phyloP scores from a whole-genome alignment of 768 basidiomycete species.

The Termitomyces eurrhizus region DNA sequence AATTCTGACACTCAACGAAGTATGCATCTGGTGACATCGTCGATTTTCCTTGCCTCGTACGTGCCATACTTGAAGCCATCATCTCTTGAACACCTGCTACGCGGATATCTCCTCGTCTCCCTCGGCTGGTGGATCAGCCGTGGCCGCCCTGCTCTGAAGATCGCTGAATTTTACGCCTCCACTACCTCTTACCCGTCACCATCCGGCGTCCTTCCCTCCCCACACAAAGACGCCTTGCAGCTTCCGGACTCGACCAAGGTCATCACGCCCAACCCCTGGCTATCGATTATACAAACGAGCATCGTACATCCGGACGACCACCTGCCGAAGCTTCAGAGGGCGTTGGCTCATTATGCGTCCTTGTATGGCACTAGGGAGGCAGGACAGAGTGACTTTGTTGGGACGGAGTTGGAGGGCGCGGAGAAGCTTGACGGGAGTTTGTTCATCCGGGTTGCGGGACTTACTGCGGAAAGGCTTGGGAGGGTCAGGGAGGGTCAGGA shows the following conservation, averaged over 20 bases:
- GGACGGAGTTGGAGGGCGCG: constrained; percentile 38
- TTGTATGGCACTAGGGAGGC: constrained; percentile 28
- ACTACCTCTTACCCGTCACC: constrained; percentile 19
- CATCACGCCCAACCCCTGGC: constrained; percentile 54
- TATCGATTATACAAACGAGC: constrained; percentile 48
- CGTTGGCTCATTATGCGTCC: constrained; percentile 26
- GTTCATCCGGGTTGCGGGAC: constrained; percentile 48
- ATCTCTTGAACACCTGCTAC: constrained; percentile 52
- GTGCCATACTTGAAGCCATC: constrained; percentile 33
- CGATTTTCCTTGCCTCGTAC: constrained; percentile 55
- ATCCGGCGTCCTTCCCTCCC: constrained; percentile 21
- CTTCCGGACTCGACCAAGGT: constrained; percentile 28
- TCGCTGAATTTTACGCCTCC: constrained; percentile 43
- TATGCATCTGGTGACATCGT: constrained; percentile 66
- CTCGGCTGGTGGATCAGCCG: constrained; percentile 57
- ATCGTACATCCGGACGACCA: constrained; percentile 59
- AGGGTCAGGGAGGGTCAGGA: constrained; percentile 24
- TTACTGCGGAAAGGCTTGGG: constrained; percentile 31
- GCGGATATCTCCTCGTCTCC: constrained; percentile 49
- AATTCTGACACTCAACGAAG: constrained; percentile 25
- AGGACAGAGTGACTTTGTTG: constrained; percentile 19
- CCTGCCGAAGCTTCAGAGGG: constrained; percentile 30
- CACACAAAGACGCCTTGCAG: constrained; percentile 19
- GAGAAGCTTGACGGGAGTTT: constrained; percentile 51
- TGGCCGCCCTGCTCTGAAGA: constrained; percentile 47